Evolutionary conservation across 371 early-diverging fungal genomes (phyloP).

Genomic region (Lichtheimia hyalospora): DNA sequence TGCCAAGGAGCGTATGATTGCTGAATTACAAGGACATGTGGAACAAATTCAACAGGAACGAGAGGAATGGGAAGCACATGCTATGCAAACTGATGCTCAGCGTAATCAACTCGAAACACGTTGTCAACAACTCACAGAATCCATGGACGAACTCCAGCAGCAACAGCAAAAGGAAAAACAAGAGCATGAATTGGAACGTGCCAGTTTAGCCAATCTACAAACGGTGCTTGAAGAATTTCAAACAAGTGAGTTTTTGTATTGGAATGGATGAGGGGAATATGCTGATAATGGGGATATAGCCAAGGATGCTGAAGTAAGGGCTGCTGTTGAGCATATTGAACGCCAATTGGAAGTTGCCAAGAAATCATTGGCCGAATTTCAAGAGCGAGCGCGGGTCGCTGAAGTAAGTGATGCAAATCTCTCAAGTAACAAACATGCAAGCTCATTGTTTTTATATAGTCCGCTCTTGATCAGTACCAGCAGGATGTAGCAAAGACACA

Average conservation of each 20-base stretch:
- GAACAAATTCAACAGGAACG: constrained; percentile 59
- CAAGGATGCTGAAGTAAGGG: constrained; percentile 74
- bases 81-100: constrained; percentile 58
- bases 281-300: constrained; percentile 21
- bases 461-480: constrained; percentile 55
- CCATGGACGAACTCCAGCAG: constrained; percentile 34
- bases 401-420: constrained; percentile 40
- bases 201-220: constrained; percentile 80
- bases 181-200: constrained; percentile 60
- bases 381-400: constrained; percentile 57
- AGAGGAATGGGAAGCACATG: constrained; percentile 65
- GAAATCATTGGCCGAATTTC: constrained; percentile 57
- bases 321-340: constrained; percentile 72
- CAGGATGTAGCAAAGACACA: constrained; percentile 60
- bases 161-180: constrained; percentile 28
- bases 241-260: constrained; percentile 49
- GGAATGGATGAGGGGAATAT: not conserved
- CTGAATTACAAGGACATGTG: constrained; percentile 47
- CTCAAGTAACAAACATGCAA: not conserved
- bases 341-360: constrained; percentile 55
- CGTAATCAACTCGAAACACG: constrained; percentile 52
- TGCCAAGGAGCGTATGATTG: constrained; percentile 21
- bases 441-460: constrained; percentile 9
- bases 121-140: constrained; percentile 28
- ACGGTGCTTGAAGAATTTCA: constrained; percentile 87